phyloP scores from a whole-genome alignment of 1,139 yeast genomes.

The Geotrichum histeridarum region DNA sequence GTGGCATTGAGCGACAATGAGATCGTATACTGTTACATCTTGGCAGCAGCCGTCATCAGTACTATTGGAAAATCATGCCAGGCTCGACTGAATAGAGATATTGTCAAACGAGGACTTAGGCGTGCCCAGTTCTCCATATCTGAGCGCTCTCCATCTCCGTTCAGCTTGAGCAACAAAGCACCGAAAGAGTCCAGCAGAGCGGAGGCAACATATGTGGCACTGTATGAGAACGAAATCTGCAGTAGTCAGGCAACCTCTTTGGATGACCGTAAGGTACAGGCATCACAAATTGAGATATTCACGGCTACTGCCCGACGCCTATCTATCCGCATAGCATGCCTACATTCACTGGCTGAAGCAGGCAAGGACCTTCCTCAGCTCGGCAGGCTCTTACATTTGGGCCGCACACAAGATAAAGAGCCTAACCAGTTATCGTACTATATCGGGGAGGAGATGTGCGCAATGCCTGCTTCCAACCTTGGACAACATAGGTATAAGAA shows the following conservation, averaged over 20 bases:
- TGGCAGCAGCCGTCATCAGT: conserved; percentile 19
- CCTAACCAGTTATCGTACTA: conserved; percentile 9
- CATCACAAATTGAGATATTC: conserved; percentile 8
- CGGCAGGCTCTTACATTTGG: conserved; percentile 18
- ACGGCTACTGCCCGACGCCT: conserved; percentile 12
- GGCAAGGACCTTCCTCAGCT: conserved; percentile 19
- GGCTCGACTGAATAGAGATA: conserved; percentile 10
- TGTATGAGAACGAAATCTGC: conserved; percentile 5
- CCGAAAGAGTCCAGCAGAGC: conserved; percentile 15
- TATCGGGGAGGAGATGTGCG: conserved; percentile 8
- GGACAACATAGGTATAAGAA: conserved; percentile 17
- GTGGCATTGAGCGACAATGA: conserved; percentile 18
- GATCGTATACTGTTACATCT: conserved; percentile 18
- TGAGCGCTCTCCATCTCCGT: conserved; percentile 10
- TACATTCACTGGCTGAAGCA: conserved; percentile 10
- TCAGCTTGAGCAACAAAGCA: conserved; percentile 4
- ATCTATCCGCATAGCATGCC: conserved; percentile 11
- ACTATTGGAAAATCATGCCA: conserved; percentile 11
- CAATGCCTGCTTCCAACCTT: conserved; percentile 16
- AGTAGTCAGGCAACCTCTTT: background rate
- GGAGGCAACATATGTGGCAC: conserved; percentile 9
- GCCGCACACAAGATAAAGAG: conserved; percentile 9
- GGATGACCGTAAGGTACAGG: conserved; percentile 1
- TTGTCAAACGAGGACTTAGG: conserved; percentile 14
- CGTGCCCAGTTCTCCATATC: conserved; percentile 18